Conservation (phyloP, 345 rosid species). For the Toxicodendron radicans region DNA sequence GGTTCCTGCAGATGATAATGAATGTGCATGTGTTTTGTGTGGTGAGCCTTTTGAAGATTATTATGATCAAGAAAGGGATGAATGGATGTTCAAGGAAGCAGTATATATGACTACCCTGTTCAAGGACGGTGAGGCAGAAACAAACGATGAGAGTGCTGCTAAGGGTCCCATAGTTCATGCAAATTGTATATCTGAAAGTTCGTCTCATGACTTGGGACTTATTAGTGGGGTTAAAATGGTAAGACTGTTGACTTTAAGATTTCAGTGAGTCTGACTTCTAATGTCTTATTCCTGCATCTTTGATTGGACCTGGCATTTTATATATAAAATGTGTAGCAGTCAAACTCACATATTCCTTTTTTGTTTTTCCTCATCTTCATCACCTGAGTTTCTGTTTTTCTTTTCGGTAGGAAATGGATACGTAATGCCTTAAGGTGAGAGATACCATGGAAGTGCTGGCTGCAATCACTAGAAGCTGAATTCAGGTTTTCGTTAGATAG, state of each 20-base stretch:
- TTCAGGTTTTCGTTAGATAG: conserved; percentile 24
- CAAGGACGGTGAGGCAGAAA: conserved; percentile 20
- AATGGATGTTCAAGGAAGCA: conserved; percentile 91
- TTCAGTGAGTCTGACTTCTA: neutral
- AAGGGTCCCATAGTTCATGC: conserved; percentile 68
- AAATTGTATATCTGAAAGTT: conserved; percentile 52
- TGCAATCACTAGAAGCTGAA: conserved; percentile 13
- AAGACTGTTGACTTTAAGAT: conserved; percentile 20
- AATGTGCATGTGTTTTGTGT: conserved; percentile 79
- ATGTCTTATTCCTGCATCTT: neutral
- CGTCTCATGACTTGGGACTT: conserved; percentile 52
- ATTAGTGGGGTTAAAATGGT: conserved; percentile 59
- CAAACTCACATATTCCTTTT: neutral
- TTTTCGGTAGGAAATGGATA: conserved; percentile 34
- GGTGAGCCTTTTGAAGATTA: conserved; percentile 90
- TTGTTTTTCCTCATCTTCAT: neutral
- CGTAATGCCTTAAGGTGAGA: conserved; percentile 20
- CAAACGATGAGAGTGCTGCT: conserved; percentile 27
- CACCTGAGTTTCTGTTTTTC: conserved; percentile 5
- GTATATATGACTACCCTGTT: conserved; percentile 44
- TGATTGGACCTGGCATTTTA: neutral
- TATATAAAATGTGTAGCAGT: neutral
- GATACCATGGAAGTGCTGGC: conserved; percentile 2
- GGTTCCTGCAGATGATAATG: conserved; percentile 81
- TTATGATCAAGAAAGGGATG: conserved; percentile 49